Percentiles rank a stretch among this genome's conserved stretches.
Evolutionary conservation across 345 rosid species (phyloP).

Genomic region (Turritis glabra): DNA sequence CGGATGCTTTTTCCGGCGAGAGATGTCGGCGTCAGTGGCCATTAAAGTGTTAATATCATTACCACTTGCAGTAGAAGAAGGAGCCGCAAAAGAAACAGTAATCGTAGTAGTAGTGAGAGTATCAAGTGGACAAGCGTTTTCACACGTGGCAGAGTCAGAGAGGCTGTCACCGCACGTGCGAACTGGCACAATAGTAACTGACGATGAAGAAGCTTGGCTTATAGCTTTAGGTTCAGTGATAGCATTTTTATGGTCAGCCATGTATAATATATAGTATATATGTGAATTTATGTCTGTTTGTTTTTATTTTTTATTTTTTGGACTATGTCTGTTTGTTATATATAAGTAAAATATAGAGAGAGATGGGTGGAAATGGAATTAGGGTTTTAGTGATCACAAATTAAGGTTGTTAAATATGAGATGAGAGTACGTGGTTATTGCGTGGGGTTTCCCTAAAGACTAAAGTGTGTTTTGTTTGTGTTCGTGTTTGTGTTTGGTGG

Average conservation of each 20-base stretch:
- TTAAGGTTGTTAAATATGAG: constrained; percentile 28
- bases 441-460: constrained; percentile 40
- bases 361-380: not conserved
- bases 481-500: constrained; percentile 31
- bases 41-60: constrained; percentile 4
- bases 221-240: constrained; percentile 35
- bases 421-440: constrained; percentile 35
- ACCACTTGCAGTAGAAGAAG: constrained; percentile 24
- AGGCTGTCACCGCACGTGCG: constrained; percentile 34
- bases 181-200: constrained; percentile 27
- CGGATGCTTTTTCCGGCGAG: constrained; percentile 48
- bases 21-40: constrained; percentile 38
- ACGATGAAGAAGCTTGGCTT: constrained; percentile 27
- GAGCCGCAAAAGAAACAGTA: constrained; percentile 38
- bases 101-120: not conserved
- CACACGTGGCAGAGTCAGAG: constrained; percentile 28
- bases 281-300: not conserved
- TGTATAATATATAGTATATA: not conserved
- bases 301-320: too few relatives aligned
- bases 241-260: constrained; percentile 40
- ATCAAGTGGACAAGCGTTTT: constrained; percentile 30
- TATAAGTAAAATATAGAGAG: not conserved
- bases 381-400: constrained; percentile 23
- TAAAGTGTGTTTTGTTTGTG: constrained; percentile 39
- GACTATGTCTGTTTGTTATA: not conserved